These are phyloP conservation scores for Gossypium davidsonii DNA, from an alignment of 441 rosid species.

Conservation along the genomic window DNA sequence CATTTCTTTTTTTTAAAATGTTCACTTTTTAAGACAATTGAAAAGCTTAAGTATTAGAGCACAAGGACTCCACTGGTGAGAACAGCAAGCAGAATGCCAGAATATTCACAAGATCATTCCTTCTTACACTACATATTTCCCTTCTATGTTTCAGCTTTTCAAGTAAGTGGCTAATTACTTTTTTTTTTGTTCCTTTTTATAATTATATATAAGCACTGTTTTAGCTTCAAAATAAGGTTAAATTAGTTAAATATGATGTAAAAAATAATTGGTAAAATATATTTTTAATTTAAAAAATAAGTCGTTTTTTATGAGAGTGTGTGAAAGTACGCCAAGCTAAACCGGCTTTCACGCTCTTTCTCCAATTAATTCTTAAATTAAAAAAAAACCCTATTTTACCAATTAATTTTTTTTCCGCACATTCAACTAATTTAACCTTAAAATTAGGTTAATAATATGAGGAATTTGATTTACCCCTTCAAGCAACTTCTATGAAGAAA, in stretches of 20 bases:
- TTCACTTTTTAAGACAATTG: background rate
- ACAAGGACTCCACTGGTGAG: background rate
- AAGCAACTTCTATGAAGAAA: background rate
- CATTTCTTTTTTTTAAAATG: background rate
- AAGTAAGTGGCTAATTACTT: background rate
- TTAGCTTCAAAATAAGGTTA: background rate
- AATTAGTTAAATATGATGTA: no score
- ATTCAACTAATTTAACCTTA: no score
- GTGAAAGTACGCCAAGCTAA: no score
- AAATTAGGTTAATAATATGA: no score
- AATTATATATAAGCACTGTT: background rate
- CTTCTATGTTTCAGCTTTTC: background rate
- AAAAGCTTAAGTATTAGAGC: background rate
- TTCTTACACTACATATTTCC: background rate
- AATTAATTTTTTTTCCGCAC: no score
- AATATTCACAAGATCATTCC: constrained; percentile 11
- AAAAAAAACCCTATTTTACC: no score
- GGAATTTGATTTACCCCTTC: background rate
- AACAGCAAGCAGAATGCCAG: background rate
- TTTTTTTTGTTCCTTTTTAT: background rate
- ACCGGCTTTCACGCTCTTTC: rapidly evolving
- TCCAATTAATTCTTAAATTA: no score
- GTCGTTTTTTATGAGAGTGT: rapidly evolving
- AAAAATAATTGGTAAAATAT: no score
- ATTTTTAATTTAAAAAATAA: no score